Percentiles rank a stretch among this genome's conserved stretches.
Evolutionary conservation across 2,329 filamentous ascomycete genomes (phyloP).

Genomic region (Aspergillus brunneoviolaceus): DNA sequence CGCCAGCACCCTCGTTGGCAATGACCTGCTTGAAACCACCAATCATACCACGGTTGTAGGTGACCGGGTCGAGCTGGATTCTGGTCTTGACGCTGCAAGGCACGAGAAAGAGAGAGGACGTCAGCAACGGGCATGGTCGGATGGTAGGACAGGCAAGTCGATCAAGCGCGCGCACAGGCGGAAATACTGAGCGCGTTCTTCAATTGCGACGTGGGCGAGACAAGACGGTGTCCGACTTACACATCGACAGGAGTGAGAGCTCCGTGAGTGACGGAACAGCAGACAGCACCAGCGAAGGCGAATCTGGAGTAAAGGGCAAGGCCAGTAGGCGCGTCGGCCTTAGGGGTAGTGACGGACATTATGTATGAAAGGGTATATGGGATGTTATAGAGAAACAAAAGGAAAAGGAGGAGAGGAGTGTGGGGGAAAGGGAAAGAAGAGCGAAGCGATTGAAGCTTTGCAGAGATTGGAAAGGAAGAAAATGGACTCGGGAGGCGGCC

Average conservation of each 20-base stretch:
- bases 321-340: constrained; percentile 54
- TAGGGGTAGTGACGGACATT: constrained; percentile 41
- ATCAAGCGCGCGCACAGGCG: constrained; percentile 13
- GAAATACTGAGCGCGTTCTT: constrained; percentile 16
- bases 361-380: constrained; percentile 17
- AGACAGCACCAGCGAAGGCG: constrained; percentile 94
- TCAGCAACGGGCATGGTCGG: constrained; percentile 12
- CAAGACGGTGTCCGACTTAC: constrained; percentile 62
- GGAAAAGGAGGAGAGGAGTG: constrained; percentile 13
- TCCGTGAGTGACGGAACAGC: constrained; percentile 98
- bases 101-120: constrained; percentile 18
- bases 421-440: constrained; percentile 14
- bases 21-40: constrained; percentile 86
- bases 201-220: constrained; percentile 21
- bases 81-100: constrained; percentile 81
- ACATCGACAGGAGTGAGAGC: constrained; percentile 97
- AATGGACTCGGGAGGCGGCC: constrained; percentile 8
- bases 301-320: constrained; percentile 87
- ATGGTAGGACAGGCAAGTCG: constrained; percentile 2
- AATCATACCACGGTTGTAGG: constrained; percentile 85
- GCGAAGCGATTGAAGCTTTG: constrained; percentile 22
- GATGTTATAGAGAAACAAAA: constrained; percentile 19
- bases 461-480: constrained; percentile 20
- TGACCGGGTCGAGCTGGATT: constrained; percentile 86
- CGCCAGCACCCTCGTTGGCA: constrained; percentile 78